Conservation (phyloP, 179 eudicot genomes). For the Drosera spatulata region DNA sequence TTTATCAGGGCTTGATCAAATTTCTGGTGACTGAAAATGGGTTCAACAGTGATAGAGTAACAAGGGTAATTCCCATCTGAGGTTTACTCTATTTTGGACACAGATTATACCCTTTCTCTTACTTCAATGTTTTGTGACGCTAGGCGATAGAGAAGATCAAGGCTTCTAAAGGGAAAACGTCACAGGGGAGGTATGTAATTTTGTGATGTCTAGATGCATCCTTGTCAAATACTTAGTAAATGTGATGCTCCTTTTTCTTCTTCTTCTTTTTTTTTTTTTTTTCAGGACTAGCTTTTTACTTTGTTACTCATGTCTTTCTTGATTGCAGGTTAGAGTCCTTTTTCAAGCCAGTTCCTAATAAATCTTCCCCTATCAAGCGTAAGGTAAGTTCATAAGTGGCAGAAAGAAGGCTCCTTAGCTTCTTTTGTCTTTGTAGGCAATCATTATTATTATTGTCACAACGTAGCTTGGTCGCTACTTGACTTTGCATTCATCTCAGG, state of each 20-base stretch:
- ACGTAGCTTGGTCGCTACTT: too few relatives aligned
- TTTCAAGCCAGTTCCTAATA: slow-evolving; percentile 62
- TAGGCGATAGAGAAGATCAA: slow-evolving; percentile 93
- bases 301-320: neutral
- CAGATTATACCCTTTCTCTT: neutral
- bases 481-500: too few relatives aligned
- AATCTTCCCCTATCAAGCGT: slow-evolving; percentile 58
- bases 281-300: neutral
- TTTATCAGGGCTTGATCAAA: slow-evolving; percentile 63
- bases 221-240: neutral
- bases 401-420: too few relatives aligned
- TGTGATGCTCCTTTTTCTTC: slow-evolving; percentile 7
- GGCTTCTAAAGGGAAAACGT: slow-evolving; percentile 75
- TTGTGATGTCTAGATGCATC: neutral
- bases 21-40: slow-evolving; percentile 93
- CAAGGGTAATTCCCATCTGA: slow-evolving; percentile 41
- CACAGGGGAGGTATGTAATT: slow-evolving; percentile 70
- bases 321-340: slow-evolving; percentile 75
- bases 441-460: too few relatives aligned
- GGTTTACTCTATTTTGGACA: neutral
- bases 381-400: slow-evolving; percentile 33
- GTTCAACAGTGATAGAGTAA: slow-evolving; percentile 75
- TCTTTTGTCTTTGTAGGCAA: too few relatives aligned
- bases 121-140: slow-evolving; percentile 3
- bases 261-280: neutral